Percentiles rank a stretch among this genome's conserved stretches.
phyloP scores from a whole-genome alignment of 164 flowering plant species.

The Berberis vulgaris region DNA sequence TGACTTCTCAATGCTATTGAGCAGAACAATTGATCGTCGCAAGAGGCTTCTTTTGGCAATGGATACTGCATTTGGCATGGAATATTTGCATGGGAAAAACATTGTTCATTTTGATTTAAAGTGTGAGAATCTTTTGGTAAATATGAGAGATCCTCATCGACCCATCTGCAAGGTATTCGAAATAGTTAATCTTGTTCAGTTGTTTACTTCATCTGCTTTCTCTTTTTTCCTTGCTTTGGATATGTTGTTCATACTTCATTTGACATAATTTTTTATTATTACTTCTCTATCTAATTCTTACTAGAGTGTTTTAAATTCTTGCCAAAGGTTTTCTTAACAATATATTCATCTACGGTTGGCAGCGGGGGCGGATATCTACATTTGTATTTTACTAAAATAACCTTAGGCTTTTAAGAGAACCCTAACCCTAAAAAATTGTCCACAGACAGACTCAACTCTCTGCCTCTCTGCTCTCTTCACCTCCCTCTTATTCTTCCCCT shows the following conservation, averaged over 20 bases:
- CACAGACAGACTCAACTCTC: too few species aligned
- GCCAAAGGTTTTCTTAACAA: too few species aligned
- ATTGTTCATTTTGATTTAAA: slow-evolving; percentile 95
- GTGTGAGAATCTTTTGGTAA: slow-evolving; percentile 86
- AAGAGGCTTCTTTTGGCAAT: slow-evolving; percentile 91
- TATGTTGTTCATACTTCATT: too few species aligned
- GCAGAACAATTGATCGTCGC: slow-evolving; percentile 96
- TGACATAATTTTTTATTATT: background rate
- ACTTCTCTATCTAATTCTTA: background rate
- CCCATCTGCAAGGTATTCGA: slow-evolving; percentile 86
- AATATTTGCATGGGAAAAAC: slow-evolving; percentile 90
- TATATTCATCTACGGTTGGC: too few species aligned
- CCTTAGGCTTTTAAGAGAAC: too few species aligned
- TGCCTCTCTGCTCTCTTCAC: too few species aligned
- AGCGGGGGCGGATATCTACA: too few species aligned
- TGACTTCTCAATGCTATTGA: slow-evolving; percentile 3
- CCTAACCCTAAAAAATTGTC: too few species aligned
- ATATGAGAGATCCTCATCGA: slow-evolving; percentile 95
- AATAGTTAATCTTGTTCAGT: background rate
- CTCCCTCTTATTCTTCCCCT: too few species aligned
- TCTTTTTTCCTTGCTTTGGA: too few species aligned
- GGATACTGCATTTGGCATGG: slow-evolving; percentile 98
- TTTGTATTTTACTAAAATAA: too few species aligned
- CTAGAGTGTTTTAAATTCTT: background rate
- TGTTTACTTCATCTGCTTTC: too few species aligned